These are phyloP conservation scores for Rubus idaeus DNA, from an alignment of 306 rosid genomes.

Conservation along the genomic window DNA sequence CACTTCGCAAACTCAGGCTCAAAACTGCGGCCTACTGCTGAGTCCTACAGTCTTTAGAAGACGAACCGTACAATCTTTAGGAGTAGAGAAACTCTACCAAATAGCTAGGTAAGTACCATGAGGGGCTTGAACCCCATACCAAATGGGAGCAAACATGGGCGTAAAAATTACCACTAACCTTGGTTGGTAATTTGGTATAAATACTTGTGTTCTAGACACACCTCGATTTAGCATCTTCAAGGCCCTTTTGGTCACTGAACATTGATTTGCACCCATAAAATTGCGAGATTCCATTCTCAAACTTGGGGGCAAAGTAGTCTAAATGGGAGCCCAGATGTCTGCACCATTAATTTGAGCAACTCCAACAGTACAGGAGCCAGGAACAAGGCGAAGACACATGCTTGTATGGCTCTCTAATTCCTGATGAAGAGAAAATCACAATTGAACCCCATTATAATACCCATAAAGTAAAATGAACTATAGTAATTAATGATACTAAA, in stretches of 20 bases:
- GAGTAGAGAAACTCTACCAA: too few relatives aligned
- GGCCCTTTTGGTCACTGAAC: conserved; percentile 22
- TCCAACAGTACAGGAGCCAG: conserved; percentile 61
- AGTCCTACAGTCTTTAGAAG: too few relatives aligned
- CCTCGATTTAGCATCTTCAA: conserved; percentile 25
- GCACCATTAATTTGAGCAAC: conserved; percentile 88
- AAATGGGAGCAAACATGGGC: too few relatives aligned
- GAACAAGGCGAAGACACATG: conserved; percentile 80
- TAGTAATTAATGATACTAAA: not conserved
- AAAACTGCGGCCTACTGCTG: too few relatives aligned
- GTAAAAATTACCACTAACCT: not conserved
- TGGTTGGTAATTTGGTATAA: not conserved
- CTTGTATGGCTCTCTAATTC: conserved; percentile 56
- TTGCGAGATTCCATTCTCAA: conserved; percentile 41
- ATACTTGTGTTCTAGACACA: conserved; percentile 12
- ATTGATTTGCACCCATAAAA: conserved; percentile 38
- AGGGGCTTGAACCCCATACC: not conserved
- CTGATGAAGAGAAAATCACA: conserved; percentile 37
- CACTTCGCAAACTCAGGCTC: too few relatives aligned
- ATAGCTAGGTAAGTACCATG: not conserved
- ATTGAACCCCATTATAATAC: conserved; percentile 1
- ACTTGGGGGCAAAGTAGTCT: conserved; percentile 53
- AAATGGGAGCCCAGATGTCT: conserved; percentile 90
- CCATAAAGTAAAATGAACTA: not conserved
- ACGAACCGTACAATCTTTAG: too few relatives aligned